Evolutionary conservation across 208 protist genomes (phyloP), one percentile per base, ranked within the genome.

Genomic region (Lotmaria passim): DNA sequence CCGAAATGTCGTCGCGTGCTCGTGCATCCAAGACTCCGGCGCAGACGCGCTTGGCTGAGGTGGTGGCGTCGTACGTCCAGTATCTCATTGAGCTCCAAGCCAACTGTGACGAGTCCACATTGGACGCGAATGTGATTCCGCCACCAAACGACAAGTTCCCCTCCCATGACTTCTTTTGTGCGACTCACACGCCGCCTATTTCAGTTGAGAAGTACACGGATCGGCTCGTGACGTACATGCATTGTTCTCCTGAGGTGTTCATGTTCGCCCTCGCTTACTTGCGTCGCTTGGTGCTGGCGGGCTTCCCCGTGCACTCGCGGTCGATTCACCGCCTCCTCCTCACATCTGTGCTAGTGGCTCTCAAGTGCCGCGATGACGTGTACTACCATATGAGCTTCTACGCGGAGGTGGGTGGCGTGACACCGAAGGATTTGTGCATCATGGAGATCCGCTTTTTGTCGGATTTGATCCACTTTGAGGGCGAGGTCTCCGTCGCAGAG

Each of bases 331-430:
- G 91, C 31, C 67, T 96, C 23, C 63, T 96, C 23, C 72, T 96
- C 6, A 89, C 80, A 7, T 71, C 84, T 30, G 66, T 90, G 17
- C 75, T 97, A 46, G 73, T 93, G 7, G 88, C 92, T 2, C 69
- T 84, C 26, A 97, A 97, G 79, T 90, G 73, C 59, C 77, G 89
- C 24, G 90, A 97, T 63, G 94, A 97, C 56, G 30, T 73, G 8
- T 96, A 86, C 64, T 96, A 86, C 59, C 90, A 84, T 31, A 96
- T 95, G 81, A 72, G 63, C 30, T 94, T 88, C 73, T 97, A 95
- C 72, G 78, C 89, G 15, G 75, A 95, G 46, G 80, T 96, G 10
- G 94, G 92, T 23, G 92, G 91, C 11, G 73, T 97, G 12, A 78
- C 67, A n/a, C 14, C 52, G 1, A 50, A 73, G 30, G 89, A 97